Evolutionary conservation across 257 asterid genomes (phyloP), one percentile per base, ranked within the genome.

Genomic region (Solanum dulcamara): DNA sequence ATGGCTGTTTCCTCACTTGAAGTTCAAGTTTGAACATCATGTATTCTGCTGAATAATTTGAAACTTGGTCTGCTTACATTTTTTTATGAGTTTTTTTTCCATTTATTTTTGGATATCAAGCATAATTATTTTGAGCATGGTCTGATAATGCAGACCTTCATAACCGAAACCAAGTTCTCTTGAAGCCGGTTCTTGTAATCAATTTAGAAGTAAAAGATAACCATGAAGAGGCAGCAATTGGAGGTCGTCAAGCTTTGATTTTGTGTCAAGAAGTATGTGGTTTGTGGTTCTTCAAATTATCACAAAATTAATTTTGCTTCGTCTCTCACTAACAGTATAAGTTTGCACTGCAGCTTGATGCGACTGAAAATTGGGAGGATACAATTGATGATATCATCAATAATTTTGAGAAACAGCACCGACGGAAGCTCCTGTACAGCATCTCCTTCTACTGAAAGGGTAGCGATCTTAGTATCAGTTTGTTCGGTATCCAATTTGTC

Each of bases 211-310:
- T 97, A 64, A 97, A 95, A 91, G 99, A 97, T 88, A 97, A 97
- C 91, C 99, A 97, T 18, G 98, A 97, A 92, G 98, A 95, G 88
- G 98, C 99, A 62, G 99, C 99, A 66, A 83, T 93, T 77, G 99
- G 99, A 33, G 99, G 94, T 32, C 93, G 95, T 80, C 96, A 90
- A 83, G 98, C 98, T 80, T 89, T 97, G 64, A 92, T 89, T 72
- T 88, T 96, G 90, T 96, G 99, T 89, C 97, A 92, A 87, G 97
- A 93, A 94, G 99, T 94, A 89, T 35, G 40, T 75, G 68, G 14
- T 83, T 83, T 57, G 80, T 40, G 10, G 20, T 62, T 57, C 80
- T 60, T 15, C 64, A 42, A 20, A n/a, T 10, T 7, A 59, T 83
- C 28, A 11, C 30, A 7, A 64, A 64, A 46, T 51, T n/a, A n/a